Evolutionary conservation across 306 rosid species (phyloP).

Genomic region (Rosa persica): DNA sequence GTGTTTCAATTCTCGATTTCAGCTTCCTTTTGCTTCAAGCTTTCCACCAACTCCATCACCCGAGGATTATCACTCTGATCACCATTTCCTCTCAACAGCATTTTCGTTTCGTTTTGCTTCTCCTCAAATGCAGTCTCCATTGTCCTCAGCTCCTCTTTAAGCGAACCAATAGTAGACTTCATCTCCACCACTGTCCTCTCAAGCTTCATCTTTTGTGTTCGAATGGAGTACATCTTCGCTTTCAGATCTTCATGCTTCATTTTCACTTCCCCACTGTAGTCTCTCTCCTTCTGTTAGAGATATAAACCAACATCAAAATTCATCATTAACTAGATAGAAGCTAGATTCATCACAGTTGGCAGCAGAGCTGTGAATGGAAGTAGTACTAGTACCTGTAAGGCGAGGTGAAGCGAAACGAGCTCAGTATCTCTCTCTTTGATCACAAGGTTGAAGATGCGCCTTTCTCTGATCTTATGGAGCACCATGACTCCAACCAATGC

Average conservation of each 20-base stretch:
- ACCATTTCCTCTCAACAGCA: slow-evolving; percentile 26
- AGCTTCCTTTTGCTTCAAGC: slow-evolving; percentile 62
- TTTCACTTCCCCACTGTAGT: slow-evolving; percentile 49
- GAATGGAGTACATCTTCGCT: slow-evolving; percentile 44
- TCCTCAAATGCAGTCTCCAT: slow-evolving; percentile 60
- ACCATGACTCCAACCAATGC: slow-evolving; percentile 82
- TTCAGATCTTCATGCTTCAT: slow-evolving; percentile 67
- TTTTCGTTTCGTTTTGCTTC: slow-evolving; percentile 61
- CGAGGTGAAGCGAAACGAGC: slow-evolving; percentile 60
- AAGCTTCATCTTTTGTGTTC: slow-evolving; percentile 73
- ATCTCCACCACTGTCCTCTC: slow-evolving; percentile 57
- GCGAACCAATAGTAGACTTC: slow-evolving; percentile 68
- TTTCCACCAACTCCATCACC: slow-evolving; percentile 36
- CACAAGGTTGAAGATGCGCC: slow-evolving; percentile 68
- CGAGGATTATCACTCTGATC: slow-evolving; percentile 31
- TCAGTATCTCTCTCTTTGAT: slow-evolving; percentile 59
- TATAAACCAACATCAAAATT: not conserved
- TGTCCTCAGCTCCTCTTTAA: slow-evolving; percentile 67
- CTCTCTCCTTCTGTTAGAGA: slow-evolving; percentile 56
- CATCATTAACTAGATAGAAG: not conserved
- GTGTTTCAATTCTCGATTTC: slow-evolving; percentile 55
- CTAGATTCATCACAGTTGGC: not conserved
- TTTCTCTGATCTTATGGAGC: slow-evolving; percentile 79
- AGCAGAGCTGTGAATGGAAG: not conserved
- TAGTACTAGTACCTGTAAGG: slow-evolving; percentile 46